Conservation (phyloP, 371 early-diverging fungal genomes). For the Parasitella parasitica region DNA sequence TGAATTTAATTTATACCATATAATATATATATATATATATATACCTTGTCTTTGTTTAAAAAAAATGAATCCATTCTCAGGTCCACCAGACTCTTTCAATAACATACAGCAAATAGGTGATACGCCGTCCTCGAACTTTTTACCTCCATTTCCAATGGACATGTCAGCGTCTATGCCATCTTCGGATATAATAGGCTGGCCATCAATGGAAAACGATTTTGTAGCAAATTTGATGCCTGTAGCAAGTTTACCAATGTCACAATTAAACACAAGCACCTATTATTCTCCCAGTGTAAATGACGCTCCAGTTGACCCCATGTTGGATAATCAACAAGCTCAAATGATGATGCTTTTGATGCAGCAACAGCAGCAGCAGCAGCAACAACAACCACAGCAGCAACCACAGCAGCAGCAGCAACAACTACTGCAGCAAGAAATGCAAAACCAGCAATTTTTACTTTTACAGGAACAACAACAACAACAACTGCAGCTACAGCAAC, state of each 20-base stretch:
- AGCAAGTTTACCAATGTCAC: neutral
- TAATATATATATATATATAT: neutral
- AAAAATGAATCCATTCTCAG: neutral
- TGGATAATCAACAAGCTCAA: conserved; percentile 6
- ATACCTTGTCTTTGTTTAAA: neutral
- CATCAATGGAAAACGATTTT: neutral
- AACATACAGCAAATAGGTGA: neutral
- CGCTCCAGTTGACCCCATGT: neutral
- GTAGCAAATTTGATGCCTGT: neutral
- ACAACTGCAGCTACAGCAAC: neutral
- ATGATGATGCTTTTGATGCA: conserved; percentile 3
- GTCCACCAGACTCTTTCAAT: neutral
- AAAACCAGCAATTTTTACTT: neutral
- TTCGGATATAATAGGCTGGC: neutral
- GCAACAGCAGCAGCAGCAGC: conserved; percentile 4
- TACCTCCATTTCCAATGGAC: neutral
- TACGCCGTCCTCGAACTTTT: neutral
- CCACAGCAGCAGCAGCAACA: neutral
- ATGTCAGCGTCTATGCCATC: neutral
- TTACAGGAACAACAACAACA: neutral
- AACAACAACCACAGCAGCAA: neutral
- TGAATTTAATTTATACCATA: neutral
- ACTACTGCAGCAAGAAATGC: neutral
- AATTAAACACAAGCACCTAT: neutral
- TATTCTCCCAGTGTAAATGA: neutral